phyloP scores from a whole-genome alignment of 2,329 filamentous ascomycete genomes.

The Fusarium sp. region DNA sequence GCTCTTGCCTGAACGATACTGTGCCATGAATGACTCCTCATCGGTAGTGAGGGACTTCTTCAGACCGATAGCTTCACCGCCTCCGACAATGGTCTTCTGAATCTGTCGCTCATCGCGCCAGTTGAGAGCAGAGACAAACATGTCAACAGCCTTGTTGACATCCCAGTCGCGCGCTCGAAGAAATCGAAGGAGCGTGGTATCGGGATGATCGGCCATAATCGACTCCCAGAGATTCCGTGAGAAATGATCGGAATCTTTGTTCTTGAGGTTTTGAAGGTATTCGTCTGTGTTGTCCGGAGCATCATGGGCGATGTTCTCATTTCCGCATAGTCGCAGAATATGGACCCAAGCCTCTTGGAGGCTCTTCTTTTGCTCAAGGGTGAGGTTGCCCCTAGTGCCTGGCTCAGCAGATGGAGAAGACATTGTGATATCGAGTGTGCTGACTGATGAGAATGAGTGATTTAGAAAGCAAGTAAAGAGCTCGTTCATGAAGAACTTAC shows the following conservation, averaged over 20 bases:
- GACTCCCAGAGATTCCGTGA: constrained; percentile 19
- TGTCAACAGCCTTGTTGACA: constrained; percentile 50
- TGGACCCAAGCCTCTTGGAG: constrained; percentile 34
- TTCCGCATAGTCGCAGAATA: constrained; percentile 23
- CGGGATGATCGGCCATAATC: constrained; percentile 47
- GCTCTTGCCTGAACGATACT: constrained; percentile 51
- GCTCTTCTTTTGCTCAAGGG: constrained; percentile 18
- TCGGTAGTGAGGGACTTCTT: constrained; percentile 33
- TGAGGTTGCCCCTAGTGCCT: constrained; percentile 31
- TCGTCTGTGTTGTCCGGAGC: neutral
- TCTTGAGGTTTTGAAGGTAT: constrained; percentile 1
- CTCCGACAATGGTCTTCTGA: constrained; percentile 45
- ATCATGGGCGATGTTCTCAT: neutral
- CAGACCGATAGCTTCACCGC: constrained; percentile 47
- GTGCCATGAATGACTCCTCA: constrained; percentile 49
- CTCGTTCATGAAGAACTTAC: neutral
- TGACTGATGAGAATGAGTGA: constrained; percentile 1
- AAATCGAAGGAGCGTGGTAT: constrained; percentile 52
- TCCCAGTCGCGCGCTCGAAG: constrained; percentile 54
- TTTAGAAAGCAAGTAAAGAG: neutral
- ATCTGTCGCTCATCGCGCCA: constrained; percentile 50
- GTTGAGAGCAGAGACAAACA: constrained; percentile 50
- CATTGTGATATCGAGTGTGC: constrained; percentile 22
- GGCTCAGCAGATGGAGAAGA: constrained; percentile 13
- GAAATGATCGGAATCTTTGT: constrained; percentile 24